Percentiles rank a stretch among this genome's conserved stretches.
Conservation (phyloP, 169 alveolate species). For the Eimeria zaria region DNA sequence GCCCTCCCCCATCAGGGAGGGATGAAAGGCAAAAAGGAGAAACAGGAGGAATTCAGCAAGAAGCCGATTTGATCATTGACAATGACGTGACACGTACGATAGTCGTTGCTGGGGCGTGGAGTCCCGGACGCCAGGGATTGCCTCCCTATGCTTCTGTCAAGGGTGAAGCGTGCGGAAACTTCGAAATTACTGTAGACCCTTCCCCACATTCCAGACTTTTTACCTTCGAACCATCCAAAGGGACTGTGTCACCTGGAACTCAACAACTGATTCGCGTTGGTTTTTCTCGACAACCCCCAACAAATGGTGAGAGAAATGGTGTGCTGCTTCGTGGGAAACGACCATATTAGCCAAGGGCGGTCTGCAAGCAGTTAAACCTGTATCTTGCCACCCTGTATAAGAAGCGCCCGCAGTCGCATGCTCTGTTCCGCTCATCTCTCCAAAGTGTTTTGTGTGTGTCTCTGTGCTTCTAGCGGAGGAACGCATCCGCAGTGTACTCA, state of each 20-base stretch:
- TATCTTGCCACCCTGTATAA: not conserved
- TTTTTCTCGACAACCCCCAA: constrained; percentile 23
- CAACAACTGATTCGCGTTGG: constrained; percentile 38
- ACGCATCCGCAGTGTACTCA: constrained; percentile 45
- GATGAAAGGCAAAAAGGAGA: constrained; percentile 58
- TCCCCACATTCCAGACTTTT: constrained; percentile 31
- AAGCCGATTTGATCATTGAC: constrained; percentile 18
- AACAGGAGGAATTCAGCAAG: not conserved
- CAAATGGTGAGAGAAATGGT: constrained; percentile 3
- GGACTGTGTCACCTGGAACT: constrained; percentile 42
- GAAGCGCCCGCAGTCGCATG: not conserved
- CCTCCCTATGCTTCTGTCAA: constrained; percentile 47
- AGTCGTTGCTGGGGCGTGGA: constrained; percentile 68
- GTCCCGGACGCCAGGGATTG: constrained; percentile 63
- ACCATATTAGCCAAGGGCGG: not conserved
- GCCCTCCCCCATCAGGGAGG: not conserved
- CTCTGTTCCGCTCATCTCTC: not conserved
- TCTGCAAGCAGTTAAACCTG: not conserved
- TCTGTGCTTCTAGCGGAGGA: constrained; percentile 41
- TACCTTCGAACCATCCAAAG: constrained; percentile 51
- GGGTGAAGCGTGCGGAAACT: constrained; percentile 49
- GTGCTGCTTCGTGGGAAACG: not conserved
- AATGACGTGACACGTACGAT: constrained; percentile 20
- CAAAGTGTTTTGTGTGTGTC: not conserved
- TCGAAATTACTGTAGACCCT: constrained; percentile 47